A percentile compares a stretch with the other conserved stretches of the same genome.
Conservation (phyloP, 495 filamentous ascomycete genomes). For the Daldinia vernicosa region DNA sequence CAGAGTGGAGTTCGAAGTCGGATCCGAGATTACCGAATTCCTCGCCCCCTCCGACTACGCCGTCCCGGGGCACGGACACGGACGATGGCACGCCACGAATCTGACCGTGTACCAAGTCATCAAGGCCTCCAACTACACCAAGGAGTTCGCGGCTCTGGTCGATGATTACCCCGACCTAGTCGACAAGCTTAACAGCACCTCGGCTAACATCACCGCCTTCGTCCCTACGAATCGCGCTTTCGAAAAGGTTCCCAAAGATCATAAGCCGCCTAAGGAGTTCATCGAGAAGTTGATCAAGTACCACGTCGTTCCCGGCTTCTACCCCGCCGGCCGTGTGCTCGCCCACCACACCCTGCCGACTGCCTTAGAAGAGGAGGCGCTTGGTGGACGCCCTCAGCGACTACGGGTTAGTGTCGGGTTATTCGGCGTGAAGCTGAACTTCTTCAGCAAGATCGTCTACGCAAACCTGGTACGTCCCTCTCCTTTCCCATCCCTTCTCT, state of each 20-base stretch:
- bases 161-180: constrained; percentile 75
- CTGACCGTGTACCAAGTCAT: constrained; percentile 81
- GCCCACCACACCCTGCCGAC: constrained; percentile 76
- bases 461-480: constrained; percentile 66
- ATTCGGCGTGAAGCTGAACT: constrained; percentile 74
- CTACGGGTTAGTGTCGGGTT: constrained; percentile 66
- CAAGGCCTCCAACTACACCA: constrained; percentile 74
- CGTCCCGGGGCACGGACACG: constrained; percentile 13
- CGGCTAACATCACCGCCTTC: constrained; percentile 79
- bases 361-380: constrained; percentile 59
- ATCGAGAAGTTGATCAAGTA: constrained; percentile 73
- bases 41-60: constrained; percentile 39
- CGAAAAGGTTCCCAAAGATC: constrained; percentile 65
- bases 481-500: background rate
- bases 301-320: constrained; percentile 72
- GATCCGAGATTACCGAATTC: constrained; percentile 27
- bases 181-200: constrained; percentile 71
- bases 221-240: constrained; percentile 80
- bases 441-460: constrained; percentile 70
- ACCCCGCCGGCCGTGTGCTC: constrained; percentile 66
- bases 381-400: constrained; percentile 72
- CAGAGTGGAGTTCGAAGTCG: constrained; percentile 6
- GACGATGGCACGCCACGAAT: constrained; percentile 56
- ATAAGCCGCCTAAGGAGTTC: constrained; percentile 68
- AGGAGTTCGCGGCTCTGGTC: constrained; percentile 76